Base-by-base conservation (phyloP, 139 green algal species). In the Nannochloris sp. region DNA sequence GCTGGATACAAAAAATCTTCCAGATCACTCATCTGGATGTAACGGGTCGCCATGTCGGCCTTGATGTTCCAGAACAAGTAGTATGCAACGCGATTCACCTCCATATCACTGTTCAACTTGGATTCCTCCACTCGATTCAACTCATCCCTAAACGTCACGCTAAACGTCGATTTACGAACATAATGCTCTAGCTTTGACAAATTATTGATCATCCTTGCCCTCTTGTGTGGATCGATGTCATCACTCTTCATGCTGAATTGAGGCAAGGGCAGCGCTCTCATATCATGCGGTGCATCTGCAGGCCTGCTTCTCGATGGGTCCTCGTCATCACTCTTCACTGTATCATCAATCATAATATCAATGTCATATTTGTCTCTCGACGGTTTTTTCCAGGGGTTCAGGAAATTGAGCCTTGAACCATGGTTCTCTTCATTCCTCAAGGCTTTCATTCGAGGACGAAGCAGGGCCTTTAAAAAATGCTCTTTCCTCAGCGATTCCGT, bases 21-120 rank as follows among this genome's bases (percentile, higher is more conserved):
- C 43, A 90, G 57, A 70, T 90, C 82, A 25, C 73, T 59, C 4
- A 61, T 51, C 29, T 67, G 31, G 28, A 90, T 65, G 56, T 80
- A 70, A 5, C 5, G 72, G 66, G 53, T 72, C 28, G 64, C 61
- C 28, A 72, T 69, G 56, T 70, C 60, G 1, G 60, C 17, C 69
- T 84, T 76, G 23, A 88, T 23, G 56, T 89, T 88, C 68, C 76
- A 77, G 61, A 78, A 87, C 29, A 87, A 28, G 67, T 76, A 85
- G 1, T 29, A 70, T 28, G 36, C 84, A 59, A 87, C 65, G 26
- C 72, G 68, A 70, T 81, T 83, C 23, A 76, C 83, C 66, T 87
- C 77, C 55, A 63, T 63, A 61, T 84, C 73, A 40, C n/a, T 78
- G 16, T 30, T 62, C n/a, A 48, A 73, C 48, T 40, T 25, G 61